Conservation (phyloP, 768 basidiomycete genomes). For the Suillus hirtellus region DNA sequence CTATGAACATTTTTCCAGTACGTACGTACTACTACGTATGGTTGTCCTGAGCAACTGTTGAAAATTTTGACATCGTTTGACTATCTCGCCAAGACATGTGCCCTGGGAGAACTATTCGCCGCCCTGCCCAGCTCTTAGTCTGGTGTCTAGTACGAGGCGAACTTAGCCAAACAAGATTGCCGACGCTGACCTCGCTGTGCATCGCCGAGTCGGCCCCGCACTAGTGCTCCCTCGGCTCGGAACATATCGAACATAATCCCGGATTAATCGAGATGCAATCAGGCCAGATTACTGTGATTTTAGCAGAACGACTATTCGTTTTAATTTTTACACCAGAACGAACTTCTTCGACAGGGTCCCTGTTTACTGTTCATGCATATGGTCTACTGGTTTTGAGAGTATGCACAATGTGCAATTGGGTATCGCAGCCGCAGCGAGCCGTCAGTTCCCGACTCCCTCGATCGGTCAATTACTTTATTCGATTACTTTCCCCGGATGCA, state of each 20-base stretch:
- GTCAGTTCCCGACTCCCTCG: no score
- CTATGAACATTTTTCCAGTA: neutral
- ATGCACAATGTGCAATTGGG: no score
- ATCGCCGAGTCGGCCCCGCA: no score
- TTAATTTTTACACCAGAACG: neutral
- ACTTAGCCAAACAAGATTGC: neutral
- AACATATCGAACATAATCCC: neutral
- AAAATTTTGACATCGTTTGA: neutral
- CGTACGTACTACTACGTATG: neutral
- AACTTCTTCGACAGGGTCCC: no score
- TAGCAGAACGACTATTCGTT: neutral
- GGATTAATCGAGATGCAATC: neutral
- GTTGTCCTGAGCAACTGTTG: neutral
- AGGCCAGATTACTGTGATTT: neutral
- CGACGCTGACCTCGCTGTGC: neutral
- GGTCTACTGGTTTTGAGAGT: no score
- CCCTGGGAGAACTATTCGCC: neutral
- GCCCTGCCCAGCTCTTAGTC: neutral
- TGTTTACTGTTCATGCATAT: no score
- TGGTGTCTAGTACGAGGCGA: no score
- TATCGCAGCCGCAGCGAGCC: no score
- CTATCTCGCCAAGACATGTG: neutral
- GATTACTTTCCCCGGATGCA: no score
- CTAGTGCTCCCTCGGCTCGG: neutral
- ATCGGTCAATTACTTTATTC: no score